Evolutionary conservation across 371 early-diverging fungal species (phyloP), one percentile per base, ranked within the genome.

Genomic region (Rhizopus delemar): DNA sequence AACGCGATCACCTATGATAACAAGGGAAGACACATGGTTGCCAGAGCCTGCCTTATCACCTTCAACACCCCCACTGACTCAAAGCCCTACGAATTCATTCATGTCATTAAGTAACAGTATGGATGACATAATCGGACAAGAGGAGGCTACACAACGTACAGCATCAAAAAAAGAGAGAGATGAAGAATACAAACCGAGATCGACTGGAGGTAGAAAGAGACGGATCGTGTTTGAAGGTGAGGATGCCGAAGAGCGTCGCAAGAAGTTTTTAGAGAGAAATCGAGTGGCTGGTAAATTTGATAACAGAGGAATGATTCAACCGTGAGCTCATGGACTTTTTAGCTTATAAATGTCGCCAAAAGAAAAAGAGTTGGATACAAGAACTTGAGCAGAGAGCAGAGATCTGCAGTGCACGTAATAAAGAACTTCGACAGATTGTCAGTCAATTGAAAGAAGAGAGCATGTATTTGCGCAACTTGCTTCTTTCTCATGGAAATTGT

Each of bases 341-440:
- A 73, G 91, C 92, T 5, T 84, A 81, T 33, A 89, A 90, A 71
- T 91, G 90, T 62, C 80, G 92, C 49, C 89, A 89, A 72, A 90
- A 88, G 74, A 90, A 89, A 65, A 91, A 91, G 71, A 65, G 71
- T 58, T 88, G 87, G 86, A 71, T 88, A 65, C 72, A 82, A 67
- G 84, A 87, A 33, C 83, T 91, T 15, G 86, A 89, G 65, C 65
- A 67, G n/a, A 73, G 73, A 13, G 80, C 85, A 4, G 80, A 82
- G 41, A 75, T 82, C 15, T 72, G 78, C 6, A 63, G 71, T 4
- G 66, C 59, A 38, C 79, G 81, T 48, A 90, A 91, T 66, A 71
- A 79, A 35, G 71, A 82, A 46, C 75, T 91, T 41, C 74, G 75
- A 33, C 56, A 57, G n/a, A 38, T 76, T 2, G 83, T 86, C 2